Evolutionary conservation across 495 filamentous ascomycete genomes (phyloP), one percentile per base, ranked within the genome.

Genomic region (Trichocladium antarcticum): DNA sequence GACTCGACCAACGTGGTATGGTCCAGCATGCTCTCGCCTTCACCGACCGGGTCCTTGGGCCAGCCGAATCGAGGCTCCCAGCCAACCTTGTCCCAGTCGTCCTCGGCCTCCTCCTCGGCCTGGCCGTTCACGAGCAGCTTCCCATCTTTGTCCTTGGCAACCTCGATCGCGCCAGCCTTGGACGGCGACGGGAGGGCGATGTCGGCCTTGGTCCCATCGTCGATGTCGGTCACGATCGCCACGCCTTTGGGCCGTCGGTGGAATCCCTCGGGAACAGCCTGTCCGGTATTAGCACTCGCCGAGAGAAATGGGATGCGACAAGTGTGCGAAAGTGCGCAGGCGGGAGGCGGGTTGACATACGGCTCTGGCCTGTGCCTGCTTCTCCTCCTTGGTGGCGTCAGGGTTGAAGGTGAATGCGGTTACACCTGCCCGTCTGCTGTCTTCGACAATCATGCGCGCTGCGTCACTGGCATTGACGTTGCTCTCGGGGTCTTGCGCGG

Each of bases 21-120:
- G 60, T 97, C 88, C 32, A 93, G 72, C 59, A 95, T 60, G 42
- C 75, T 88, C 41, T 79, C 80, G 15, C 72, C 76, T 38, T 78
- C 69, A 28, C 66, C 62, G 12, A 70, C 71, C 21, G 70, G 59
- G 32, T 78, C 75, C 16, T 53, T 61, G 10, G 70, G 69, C 71
- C 70, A 74, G 20, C 85, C 86, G 58, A 95, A 93, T 50, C 80
- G 76, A 9, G 93, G 92, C 8, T 82, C 82, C 90, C 93, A 96
- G 32, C 93, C 93, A 2, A 83, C 83, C 24, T 79, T 73, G 61
- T 78, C 78, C 68, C 80, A 80, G 48, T 76, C 68, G 12, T 68
- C 64, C 19, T 72, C 73, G 56, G 81, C 68, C 34, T 85, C 79
- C 47, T 85, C 79, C 6, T n/a, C 70, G 57, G 9, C 46, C 11